Evolutionary conservation across 2,329 filamentous ascomycete species (phyloP), one percentile per base, ranked within the genome.

Genomic region (Raffaelea albimanens): DNA sequence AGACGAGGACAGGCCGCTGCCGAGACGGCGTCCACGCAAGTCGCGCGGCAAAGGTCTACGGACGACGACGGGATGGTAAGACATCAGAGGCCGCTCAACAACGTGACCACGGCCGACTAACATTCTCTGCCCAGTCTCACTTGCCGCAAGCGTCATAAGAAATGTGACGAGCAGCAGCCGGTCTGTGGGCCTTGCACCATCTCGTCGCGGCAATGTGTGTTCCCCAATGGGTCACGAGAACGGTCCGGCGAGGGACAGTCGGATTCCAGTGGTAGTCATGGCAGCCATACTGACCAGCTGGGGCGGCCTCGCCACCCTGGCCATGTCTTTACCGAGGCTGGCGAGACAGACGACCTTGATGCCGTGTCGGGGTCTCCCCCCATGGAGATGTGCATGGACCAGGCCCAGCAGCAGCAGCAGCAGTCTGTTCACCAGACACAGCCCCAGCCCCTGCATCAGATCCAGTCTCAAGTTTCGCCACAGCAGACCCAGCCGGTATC

Each of bases 111-210:
- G 20, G 10, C 10, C 18, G 10, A 18, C 39, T 40, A 40, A 40
- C n/a, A n/a, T n/a, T n/a, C n/a, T n/a, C 39, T 9, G 39, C 18
- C 52, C 57, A 68, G 40, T 16, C 34, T 38, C 34, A 69, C 66
- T 14, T 72, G 69, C 54, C 66, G 68, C 43, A 63, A 63, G 49
- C 60, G 71, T 48, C 67, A 72, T 50, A 70, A 73, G 56, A 75
- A 75, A 59, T 75, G 71, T 55, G 70, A 72, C 52, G 71, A 74
- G 58, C 34, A 38, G 40, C n/a, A 40, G 38, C 55, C 56, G 2
- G 44, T 56, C 18, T 59, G 57, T 43, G 55, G 56, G 14, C 55
- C 57, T 16, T 59, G 57, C 47, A 52, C 46, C 23, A 50, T 56
- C 22, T 55, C 56, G 29, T 52, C 46, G 29, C 56, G 58, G 23